phyloP scores from a whole-genome alignment of 768 basidiomycete species.

The Auriscalpium orientale region DNA sequence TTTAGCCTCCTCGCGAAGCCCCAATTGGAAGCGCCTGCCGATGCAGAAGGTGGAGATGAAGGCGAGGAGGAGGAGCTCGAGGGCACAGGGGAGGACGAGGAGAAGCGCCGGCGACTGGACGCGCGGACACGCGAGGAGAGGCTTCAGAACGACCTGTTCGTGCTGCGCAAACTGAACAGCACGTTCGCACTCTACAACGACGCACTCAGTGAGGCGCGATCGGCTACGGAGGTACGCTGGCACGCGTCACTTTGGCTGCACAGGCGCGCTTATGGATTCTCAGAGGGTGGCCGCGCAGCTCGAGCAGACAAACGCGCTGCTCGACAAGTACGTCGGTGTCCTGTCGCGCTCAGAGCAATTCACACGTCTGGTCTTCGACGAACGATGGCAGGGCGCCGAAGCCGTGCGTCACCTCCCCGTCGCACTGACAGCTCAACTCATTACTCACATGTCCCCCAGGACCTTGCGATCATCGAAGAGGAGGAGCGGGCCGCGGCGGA shows the following conservation, averaged over 20 bases:
- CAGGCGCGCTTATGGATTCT: background rate
- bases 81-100: conserved; percentile 13
- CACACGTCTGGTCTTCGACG: conserved; percentile 65
- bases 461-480: conserved; percentile 46
- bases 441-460: conserved; percentile 31
- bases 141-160: conserved; percentile 63
- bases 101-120: conserved; percentile 17
- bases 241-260: background rate
- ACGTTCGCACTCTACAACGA: conserved; percentile 64
- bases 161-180: conserved; percentile 65
- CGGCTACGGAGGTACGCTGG: conserved; percentile 58
- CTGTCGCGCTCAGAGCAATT: conserved; percentile 64
- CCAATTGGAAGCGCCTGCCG: background rate
- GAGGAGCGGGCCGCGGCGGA: conserved; percentile 31
- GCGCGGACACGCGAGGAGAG: conserved; percentile 56
- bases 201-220: conserved; percentile 53
- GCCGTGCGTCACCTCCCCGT: conserved; percentile 37
- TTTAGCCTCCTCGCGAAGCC: conserved; percentile 27
- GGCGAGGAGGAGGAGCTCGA: conserved; percentile 1
- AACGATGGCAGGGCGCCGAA: conserved; percentile 69
- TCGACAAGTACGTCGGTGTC: conserved; percentile 69
- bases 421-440: background rate
- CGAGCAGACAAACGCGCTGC: conserved; percentile 60
- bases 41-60: background rate
- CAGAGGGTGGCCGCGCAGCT: conserved; percentile 59